Percentiles rank a stretch among this genome's conserved stretches.
These are phyloP conservation scores for Penicillium sp. DNA, from an alignment of 2,329 filamentous ascomycete genomes.

Conservation along the genomic window DNA sequence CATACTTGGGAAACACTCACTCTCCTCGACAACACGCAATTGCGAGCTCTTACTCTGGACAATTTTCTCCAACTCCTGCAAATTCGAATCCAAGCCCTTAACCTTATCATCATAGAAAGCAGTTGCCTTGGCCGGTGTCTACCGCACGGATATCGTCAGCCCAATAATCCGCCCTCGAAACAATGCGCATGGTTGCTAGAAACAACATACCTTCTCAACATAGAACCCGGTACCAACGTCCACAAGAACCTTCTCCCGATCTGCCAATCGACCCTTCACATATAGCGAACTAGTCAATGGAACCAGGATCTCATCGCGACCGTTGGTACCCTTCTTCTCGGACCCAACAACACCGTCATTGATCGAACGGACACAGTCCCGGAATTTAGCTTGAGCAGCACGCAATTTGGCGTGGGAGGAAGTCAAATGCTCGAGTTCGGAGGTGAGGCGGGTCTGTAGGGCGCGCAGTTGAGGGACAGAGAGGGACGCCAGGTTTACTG, in stretches of 20 bases:
- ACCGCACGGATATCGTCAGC: conserved; percentile 1
- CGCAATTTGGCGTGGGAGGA: conserved; percentile 84
- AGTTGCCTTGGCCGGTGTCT: conserved; percentile 54
- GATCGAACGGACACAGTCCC: conserved; percentile 79
- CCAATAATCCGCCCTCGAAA: not conserved
- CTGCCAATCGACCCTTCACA: conserved; percentile 73
- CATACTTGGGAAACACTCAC: conserved; percentile 42
- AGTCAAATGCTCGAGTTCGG: conserved; percentile 91
- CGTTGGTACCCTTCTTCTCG: conserved; percentile 31
- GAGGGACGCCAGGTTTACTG: conserved; percentile 67
- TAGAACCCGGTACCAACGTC: conserved; percentile 93
- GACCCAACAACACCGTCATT: conserved; percentile 48
- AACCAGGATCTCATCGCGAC: conserved; percentile 63
- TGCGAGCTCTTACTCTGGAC: conserved; percentile 75
- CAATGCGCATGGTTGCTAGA: not conserved
- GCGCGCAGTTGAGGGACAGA: conserved; percentile 78
- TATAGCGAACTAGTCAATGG: conserved; percentile 92
- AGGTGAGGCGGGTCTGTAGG: conserved; percentile 92
- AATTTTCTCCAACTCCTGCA: conserved; percentile 63
- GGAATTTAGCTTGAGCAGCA: conserved; percentile 84
- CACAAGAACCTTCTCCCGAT: conserved; percentile 72
- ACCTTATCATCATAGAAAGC: conserved; percentile 65
- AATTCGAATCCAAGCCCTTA: conserved; percentile 57
- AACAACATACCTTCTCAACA: conserved; percentile 78
- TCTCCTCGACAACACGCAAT: conserved; percentile 81